phyloP scores from a whole-genome alignment of 1,284 basidiomycete species.

The Hemileia vastatrix region DNA sequence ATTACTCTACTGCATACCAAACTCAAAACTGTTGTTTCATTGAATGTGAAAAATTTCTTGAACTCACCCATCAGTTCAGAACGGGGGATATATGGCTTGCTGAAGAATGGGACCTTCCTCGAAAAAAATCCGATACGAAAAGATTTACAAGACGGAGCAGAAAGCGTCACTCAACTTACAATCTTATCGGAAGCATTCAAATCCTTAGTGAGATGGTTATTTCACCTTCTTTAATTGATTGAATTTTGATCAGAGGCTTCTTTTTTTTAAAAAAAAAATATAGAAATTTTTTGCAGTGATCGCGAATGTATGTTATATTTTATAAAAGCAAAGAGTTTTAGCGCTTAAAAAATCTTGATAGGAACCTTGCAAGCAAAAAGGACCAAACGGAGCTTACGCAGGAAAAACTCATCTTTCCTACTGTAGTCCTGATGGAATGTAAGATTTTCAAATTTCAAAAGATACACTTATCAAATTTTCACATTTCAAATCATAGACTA shows the following conservation, averaged over 20 bases:
- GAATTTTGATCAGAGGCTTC: not conserved
- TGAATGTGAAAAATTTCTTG: constrained; percentile 9
- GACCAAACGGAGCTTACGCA: constrained; percentile 14
- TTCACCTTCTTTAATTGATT: not conserved
- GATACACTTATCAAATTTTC: too few species aligned
- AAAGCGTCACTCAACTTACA: constrained; percentile 15
- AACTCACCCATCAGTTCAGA: constrained; percentile 18
- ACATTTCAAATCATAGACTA: too few species aligned
- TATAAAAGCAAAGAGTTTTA: not conserved
- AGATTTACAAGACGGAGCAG: constrained; percentile 11
- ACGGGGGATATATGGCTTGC: constrained; percentile 6
- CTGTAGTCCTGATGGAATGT: constrained; percentile 20
- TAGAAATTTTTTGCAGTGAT: constrained; percentile 22
- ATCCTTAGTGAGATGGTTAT: constrained; percentile 12
- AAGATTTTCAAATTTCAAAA: not conserved
- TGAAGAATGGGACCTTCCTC: constrained; percentile 13
- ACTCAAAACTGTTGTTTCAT: constrained; percentile 11
- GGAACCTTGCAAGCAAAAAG: constrained; percentile 8
- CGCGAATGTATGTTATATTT: constrained; percentile 5
- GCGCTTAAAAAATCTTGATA: not conserved
- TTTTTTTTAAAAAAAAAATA: too few species aligned
- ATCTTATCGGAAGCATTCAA: constrained; percentile 22
- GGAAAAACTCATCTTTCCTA: constrained; percentile 15
- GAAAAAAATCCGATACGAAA: constrained; percentile 2
- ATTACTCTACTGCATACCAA: constrained; percentile 17